Conservation (phyloP, 768 basidiomycete species). For the Rossbeevera mucosa region DNA sequence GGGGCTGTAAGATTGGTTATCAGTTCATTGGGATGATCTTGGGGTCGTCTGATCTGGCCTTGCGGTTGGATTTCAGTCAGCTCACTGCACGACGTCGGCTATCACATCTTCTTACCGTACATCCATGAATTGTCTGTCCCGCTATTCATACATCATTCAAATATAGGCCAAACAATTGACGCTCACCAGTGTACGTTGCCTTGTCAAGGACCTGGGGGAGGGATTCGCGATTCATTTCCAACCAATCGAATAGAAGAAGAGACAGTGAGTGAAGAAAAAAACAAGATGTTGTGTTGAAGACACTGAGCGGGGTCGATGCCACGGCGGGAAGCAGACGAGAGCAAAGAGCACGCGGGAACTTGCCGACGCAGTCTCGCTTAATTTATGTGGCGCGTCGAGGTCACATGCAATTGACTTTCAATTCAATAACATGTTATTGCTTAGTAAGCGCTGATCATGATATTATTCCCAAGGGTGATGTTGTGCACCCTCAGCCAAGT, state of each 20-base stretch:
- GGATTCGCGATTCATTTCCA: conserved; percentile 31
- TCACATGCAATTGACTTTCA: conserved; percentile 26
- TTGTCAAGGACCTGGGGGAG: conserved; percentile 42
- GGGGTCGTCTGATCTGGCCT: conserved; percentile 13
- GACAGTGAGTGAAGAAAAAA: conserved; percentile 1
- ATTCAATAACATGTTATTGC: no score
- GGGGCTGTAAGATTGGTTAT: neutral
- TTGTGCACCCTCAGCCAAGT: conserved; percentile 1
- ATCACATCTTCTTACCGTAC: conserved; percentile 8
- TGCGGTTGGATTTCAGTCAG: conserved; percentile 1
- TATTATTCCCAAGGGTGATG: neutral
- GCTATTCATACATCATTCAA: neutral
- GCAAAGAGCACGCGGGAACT: conserved; percentile 28
- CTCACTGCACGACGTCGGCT: neutral
- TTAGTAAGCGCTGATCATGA: neutral
- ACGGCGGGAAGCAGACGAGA: conserved; percentile 29
- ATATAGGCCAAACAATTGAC: neutral
- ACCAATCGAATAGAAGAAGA: conserved; percentile 13
- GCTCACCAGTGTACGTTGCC: conserved; percentile 29
- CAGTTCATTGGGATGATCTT: conserved; percentile 4
- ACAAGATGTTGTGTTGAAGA: neutral
- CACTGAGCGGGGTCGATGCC: conserved; percentile 10
- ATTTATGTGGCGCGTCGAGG: conserved; percentile 28
- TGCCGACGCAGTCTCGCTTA: conserved; percentile 3
- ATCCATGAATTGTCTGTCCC: conserved; percentile 3